Evolutionary conservation across 768 basidiomycete species (phyloP), one percentile per base, ranked within the genome.

Genomic region (Termitomyces sp.): DNA sequence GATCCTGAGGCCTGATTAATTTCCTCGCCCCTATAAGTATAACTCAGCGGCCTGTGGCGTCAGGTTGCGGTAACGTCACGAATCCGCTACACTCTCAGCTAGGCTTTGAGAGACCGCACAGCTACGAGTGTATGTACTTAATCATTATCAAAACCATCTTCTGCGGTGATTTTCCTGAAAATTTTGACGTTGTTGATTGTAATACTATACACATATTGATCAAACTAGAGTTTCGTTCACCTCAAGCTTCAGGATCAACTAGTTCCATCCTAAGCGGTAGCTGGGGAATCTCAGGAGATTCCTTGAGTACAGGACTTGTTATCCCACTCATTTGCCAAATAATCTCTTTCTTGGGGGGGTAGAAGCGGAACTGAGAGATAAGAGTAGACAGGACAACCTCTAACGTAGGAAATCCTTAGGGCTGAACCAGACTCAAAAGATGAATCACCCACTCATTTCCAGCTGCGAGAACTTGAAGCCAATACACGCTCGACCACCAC

Each of bases 401-500:
- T 69, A 8, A 30, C 7, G 30, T 7, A 52, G 18, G 22, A 40
- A 40, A 40, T 14, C n/a, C n/a, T 40, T 30, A 4, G 7, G n/a
- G 39, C 13, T 40, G n/a, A 40, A 40, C 4, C 10, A 40, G 39
- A 12, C 39, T 9, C 20, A 32, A 51, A 0, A 39, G 12, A 30
- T 6, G 24, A 49, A 9, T 27, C 2, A 67, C 73, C 18, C 53
- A 75, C 74, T 75, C 57, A 74, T 74, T 59, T 75, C 73, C 16
- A 75, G 57, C 53, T 74, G 68, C 5, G 74, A 65, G 59, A 76
- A 75, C 61, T 74, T 72, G 62, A 74, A 72, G 3, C 72, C 73
- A 24, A 76, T 73, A 69, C 74, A 75, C 0, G 72, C 61, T 4
- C 71, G 65, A 5, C 66, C 65, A 4, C 73, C 73, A 34, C 67